These are phyloP conservation scores for Rheum nobile DNA, from an alignment of 148 eudicot genomes.

Conservation along the genomic window DNA sequence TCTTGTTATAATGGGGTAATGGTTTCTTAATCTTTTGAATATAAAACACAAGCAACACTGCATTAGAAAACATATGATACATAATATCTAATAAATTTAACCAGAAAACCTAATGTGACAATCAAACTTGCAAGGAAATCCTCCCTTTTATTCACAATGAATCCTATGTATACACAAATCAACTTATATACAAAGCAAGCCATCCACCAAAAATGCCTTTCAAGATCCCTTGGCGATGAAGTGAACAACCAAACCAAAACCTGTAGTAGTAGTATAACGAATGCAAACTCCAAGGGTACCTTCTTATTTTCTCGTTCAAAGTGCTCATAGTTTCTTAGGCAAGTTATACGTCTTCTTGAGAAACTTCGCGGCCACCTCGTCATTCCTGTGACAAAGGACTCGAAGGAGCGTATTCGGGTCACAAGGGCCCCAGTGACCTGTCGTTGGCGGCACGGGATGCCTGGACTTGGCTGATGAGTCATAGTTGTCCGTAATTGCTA, in stretches of 20 bases:
- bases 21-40: no score
- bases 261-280: neutral
- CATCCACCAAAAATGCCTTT: neutral
- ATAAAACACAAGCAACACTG: no score
- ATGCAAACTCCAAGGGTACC: neutral
- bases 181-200: neutral
- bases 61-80: no score
- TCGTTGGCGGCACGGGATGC: slow-evolving; percentile 67
- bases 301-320: neutral
- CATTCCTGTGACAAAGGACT: slow-evolving; percentile 69
- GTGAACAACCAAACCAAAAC: neutral
- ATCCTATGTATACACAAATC: neutral
- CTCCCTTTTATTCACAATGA: neutral
- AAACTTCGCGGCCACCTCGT: slow-evolving; percentile 68
- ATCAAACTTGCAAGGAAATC: neutral
- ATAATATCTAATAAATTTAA: neutral
- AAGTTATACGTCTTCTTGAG: slow-evolving; percentile 64
- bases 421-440: slow-evolving; percentile 61
- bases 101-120: neutral
- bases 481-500: slow-evolving; percentile 14
- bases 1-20: no score
- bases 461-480: slow-evolving; percentile 41
- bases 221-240: neutral
- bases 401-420: slow-evolving; percentile 75
- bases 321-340: slow-evolving; percentile 46